Evolutionary conservation across 176 grass and related monocot species (phyloP).

Genomic region (Triticum urartu): DNA sequence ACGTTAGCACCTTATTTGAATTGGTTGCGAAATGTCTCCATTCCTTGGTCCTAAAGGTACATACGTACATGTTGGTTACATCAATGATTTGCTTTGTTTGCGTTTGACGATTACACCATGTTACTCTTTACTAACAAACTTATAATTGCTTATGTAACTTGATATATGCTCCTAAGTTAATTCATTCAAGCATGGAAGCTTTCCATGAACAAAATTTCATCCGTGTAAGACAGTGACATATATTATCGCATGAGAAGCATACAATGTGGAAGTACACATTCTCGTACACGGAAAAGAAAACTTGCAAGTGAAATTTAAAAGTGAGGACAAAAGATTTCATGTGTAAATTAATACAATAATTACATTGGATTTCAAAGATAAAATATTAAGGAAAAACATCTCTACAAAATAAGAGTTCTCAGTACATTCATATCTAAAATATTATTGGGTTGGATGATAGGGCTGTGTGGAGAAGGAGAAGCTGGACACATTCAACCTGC

Average conservation of each 20-base stretch:
- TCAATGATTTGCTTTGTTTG: no score
- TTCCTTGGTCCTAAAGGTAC: constrained; percentile 41
- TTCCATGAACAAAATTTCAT: no score
- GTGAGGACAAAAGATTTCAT: neutral
- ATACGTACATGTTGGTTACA: neutral
- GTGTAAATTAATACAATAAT: neutral
- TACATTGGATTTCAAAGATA: neutral
- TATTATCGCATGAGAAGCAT: no score
- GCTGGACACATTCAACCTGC: neutral
- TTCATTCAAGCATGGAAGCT: no score
- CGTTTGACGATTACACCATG: no score
- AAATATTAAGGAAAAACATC: neutral
- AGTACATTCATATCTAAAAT: neutral
- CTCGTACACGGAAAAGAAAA: no score
- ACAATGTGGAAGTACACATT: no score
- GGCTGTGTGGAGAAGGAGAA: neutral
- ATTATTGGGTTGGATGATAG: neutral
- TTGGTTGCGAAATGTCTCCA: constrained; percentile 18
- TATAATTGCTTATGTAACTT: no score
- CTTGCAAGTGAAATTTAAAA: no score
- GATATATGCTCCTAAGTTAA: no score
- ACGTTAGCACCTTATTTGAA: neutral
- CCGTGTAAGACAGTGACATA: no score
- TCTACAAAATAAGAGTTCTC: neutral
- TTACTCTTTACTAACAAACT: no score